phyloP scores from a whole-genome alignment of 2,329 filamentous ascomycete species.

The Xylaria sp. region DNA sequence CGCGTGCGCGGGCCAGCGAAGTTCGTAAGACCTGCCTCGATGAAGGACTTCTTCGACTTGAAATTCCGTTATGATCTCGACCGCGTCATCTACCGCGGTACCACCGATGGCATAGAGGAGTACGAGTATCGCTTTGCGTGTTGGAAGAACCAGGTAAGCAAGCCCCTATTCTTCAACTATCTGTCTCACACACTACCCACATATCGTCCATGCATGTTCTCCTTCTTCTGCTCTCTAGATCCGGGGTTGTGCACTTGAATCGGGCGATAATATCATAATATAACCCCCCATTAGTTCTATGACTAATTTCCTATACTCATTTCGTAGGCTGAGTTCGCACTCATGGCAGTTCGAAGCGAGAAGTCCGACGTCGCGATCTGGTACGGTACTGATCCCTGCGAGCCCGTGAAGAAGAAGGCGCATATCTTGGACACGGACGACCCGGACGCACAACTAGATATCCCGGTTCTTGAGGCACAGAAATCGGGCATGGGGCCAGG shows the following conservation, averaged over 20 bases:
- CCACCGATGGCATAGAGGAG: not conserved
- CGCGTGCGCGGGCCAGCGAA: slow-evolving; percentile 8
- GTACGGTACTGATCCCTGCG: slow-evolving; percentile 33
- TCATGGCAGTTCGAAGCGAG: slow-evolving; percentile 21
- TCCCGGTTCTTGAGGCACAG: not conserved
- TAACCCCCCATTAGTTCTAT: not conserved
- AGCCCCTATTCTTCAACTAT: not conserved
- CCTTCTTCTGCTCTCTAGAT: not conserved
- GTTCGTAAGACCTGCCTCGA: slow-evolving; percentile 4
- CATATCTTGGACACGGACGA: not conserved
- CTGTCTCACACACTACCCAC: not conserved
- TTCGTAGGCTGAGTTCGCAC: slow-evolving; percentile 26
- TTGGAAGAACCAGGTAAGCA: slow-evolving; percentile 26
- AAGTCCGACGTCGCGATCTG: not conserved
- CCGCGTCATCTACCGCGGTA: slow-evolving; percentile 21
- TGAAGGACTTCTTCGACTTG: slow-evolving; percentile 10
- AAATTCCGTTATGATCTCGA: slow-evolving; percentile 23
- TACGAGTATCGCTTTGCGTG: slow-evolving; percentile 31
- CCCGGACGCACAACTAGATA: not conserved
- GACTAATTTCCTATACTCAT: not conserved
- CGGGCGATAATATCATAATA: not conserved
- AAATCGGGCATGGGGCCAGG: not conserved
- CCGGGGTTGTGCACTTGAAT: not conserved
- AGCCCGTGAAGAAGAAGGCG: not conserved
- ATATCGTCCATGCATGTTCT: not conserved